These are phyloP conservation scores for Solanum commersonii DNA, from an alignment of 257 asterid species.

Conservation along the genomic window DNA sequence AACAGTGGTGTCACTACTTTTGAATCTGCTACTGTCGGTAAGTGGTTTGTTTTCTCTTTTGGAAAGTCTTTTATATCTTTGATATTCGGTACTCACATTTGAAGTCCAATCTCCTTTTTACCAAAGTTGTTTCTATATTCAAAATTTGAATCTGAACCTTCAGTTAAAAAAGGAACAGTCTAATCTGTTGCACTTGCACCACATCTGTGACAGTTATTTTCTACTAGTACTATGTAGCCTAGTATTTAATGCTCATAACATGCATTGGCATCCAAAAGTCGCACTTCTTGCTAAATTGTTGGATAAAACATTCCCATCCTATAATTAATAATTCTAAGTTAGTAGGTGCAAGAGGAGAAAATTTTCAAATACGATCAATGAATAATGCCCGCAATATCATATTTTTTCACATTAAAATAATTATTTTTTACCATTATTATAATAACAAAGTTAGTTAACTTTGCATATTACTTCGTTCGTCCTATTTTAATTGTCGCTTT, in stretches of 20 bases:
- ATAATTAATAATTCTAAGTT: background rate
- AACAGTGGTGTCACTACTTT: slow-evolving; percentile 19
- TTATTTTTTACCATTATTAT: background rate
- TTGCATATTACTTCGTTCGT: background rate
- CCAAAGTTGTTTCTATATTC: too few species aligned
- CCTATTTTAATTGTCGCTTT: background rate
- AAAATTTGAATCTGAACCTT: too few species aligned
- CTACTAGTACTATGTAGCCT: background rate
- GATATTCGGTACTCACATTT: too few species aligned
- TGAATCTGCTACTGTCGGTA: slow-evolving; percentile 31
- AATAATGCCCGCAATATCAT: background rate
- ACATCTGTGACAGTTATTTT: too few species aligned
- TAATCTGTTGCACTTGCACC: too few species aligned
- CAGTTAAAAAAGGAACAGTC: too few species aligned
- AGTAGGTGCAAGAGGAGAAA: background rate
- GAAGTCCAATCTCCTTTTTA: too few species aligned
- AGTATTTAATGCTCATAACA: background rate
- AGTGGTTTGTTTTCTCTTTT: background rate
- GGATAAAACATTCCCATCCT: background rate
- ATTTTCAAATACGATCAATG: background rate
- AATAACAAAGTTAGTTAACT: background rate
- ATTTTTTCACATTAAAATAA: background rate
- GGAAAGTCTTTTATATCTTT: too few species aligned
- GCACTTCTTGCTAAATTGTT: background rate
- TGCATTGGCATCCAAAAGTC: background rate